Evolutionary conservation across 2,329 filamentous ascomycete genomes (phyloP), one percentile per base, ranked within the genome.

Genomic region (Phyllosticta capitalensis): DNA sequence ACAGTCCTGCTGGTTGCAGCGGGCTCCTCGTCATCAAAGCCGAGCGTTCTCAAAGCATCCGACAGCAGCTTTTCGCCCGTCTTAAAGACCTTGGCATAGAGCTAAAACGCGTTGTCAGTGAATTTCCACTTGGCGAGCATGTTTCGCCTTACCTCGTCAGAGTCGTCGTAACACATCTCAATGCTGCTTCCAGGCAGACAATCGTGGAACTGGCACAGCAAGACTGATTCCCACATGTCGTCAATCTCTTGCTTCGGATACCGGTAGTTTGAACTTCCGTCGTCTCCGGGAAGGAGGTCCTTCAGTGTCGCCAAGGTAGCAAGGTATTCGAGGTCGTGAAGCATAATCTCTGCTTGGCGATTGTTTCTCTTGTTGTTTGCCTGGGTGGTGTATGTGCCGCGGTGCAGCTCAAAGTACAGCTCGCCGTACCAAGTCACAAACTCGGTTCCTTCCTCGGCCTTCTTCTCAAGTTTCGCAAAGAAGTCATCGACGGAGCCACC

Each of bases 401-500:
- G 88, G 72, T 99, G 94, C 54, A 99, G 82, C 74, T 99, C 94
- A 72, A 99, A 96, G 76, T 99, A 99, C 9, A 99, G 81, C 76
- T 99, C 94, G 50, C 94, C 94, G 71, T 96, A 96, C 94, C 94
- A 99, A 1, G 94, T 97, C 22, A 91, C 89, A 58, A 96, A 87
- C 19, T 90, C 81, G 2, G 84, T 83, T 20, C 82, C 82, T 20
- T 79, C 73, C 28, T 78, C 77, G 26, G 84, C 84, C 75, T 92
- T 95, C 74, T 87, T 83, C 72, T 96, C 87, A 3, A 99, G 79
- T 56, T 83, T 82, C 65, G 88, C 88, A 69, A 96, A 97, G 78
- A 97, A 97, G 67, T 96, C 90, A 62, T 99, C 92, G 17, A 96
- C 94, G 1, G 89, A 92, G 58, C 85, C 83, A 48, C 92, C 92